Evolutionary conservation across 1,284 basidiomycete species (phyloP), one percentile per base, ranked within the genome.

Genomic region (Ganoderma leucocontextum): DNA sequence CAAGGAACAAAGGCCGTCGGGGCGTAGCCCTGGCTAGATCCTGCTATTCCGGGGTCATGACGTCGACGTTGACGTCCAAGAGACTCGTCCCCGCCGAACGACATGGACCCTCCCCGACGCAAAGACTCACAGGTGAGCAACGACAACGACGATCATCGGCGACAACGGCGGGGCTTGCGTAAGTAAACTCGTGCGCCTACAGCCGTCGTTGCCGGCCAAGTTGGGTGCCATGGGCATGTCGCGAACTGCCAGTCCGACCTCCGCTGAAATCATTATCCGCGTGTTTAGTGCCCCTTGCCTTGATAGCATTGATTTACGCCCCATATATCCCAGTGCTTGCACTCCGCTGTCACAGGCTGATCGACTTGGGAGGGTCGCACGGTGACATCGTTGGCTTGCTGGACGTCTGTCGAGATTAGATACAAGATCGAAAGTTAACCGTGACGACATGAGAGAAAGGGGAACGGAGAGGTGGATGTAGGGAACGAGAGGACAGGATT

Each of bases 351-450:
- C 33, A 6, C 29, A 57, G 33, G 9, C 17, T 15, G 6, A 22
- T 38, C 58, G 2, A 60, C 38, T 39, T n/a, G 5, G 13, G n/a
- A 39, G 22, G 36, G 38, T 22, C 57, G 36, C n/a, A 2, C 4
- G 57, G 57, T 35, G 58, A n/a, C 38, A 60, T 60, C 58, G 55
- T 13, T 60, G 17, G 38, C 38, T 60, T 59, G 57, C 58, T 41
- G 38, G 58, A 29, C 49, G 63, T 61, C 62, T 59, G 67, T 69
- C 71, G 67, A 66, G 62, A 72, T 69, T 72, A 72, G 64, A 69
- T 72, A 72, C 69, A 72, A 55, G 52, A 44, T 49, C 12, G 57
- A 44, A 58, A 65, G 57, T 36, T 44, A 35, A 57, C 55, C 49
- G 42, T 63, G 62, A 58, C 58, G 66, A 66, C 61, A 67, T 59